These are phyloP conservation scores for Coemansia furcata DNA, from an alignment of 192 early-diverging fungal genomes.

Conservation along the genomic window DNA sequence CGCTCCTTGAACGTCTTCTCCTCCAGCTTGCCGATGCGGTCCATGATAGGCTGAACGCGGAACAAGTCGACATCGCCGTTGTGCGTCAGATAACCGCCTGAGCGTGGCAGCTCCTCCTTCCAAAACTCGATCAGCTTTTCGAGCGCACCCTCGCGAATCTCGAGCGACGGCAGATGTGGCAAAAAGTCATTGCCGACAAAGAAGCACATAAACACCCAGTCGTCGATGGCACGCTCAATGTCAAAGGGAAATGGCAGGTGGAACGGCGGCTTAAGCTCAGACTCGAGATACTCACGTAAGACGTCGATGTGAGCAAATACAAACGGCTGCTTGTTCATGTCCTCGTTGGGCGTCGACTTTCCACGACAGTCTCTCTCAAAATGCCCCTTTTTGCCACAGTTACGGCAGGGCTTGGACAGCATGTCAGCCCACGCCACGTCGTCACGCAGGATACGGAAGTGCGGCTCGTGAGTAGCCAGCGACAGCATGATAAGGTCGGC, in stretches of 20 bases:
- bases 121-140: constrained; percentile 86
- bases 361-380: constrained; percentile 50
- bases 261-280: constrained; percentile 68
- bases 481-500: constrained; percentile 98
- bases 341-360: constrained; percentile 18
- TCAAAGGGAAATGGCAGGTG: constrained; percentile 76
- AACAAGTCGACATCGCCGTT: constrained; percentile 77
- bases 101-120: constrained; percentile 73
- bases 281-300: constrained; percentile 88
- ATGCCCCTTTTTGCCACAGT: constrained; percentile 64
- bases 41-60: constrained; percentile 75
- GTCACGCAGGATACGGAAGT: constrained; percentile 94
- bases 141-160: constrained; percentile 94
- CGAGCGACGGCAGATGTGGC: constrained; percentile 89
- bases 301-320: constrained; percentile 78
- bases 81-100: constrained; percentile 83
- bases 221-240: constrained; percentile 90
- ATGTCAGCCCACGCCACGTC: constrained; percentile 83
- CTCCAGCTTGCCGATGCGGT: constrained; percentile 81
- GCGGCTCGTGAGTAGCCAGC: constrained; percentile 93
- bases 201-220: constrained; percentile 95
- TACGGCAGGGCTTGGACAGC: constrained; percentile 66
- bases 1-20: constrained; percentile 72
- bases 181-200: constrained; percentile 99
- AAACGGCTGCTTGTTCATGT: constrained; percentile 62